phyloP scores from a whole-genome alignment of 495 filamentous ascomycete genomes.

The Aspergillus sparsus region DNA sequence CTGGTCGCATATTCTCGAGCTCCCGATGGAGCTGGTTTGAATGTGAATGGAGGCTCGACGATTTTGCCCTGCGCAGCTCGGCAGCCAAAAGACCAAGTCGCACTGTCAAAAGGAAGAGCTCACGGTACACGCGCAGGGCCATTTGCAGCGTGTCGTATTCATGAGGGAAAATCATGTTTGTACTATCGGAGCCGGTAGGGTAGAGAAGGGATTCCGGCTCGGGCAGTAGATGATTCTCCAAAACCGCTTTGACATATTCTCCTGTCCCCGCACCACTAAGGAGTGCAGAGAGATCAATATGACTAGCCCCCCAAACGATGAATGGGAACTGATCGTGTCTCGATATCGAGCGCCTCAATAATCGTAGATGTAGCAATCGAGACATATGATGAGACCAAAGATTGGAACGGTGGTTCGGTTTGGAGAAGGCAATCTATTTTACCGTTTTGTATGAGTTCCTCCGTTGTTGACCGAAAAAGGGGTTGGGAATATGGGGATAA shows the following conservation, averaged over 20 bases:
- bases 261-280: constrained; percentile 55
- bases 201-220: constrained; percentile 37
- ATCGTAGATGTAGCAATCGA: constrained; percentile 53
- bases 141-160: constrained; percentile 41
- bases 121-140: constrained; percentile 47
- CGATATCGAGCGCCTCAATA: constrained; percentile 46
- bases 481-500: background rate
- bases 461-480: background rate
- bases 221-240: constrained; percentile 53
- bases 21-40: constrained; percentile 27
- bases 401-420: constrained; percentile 43
- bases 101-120: constrained; percentile 44
- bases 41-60: constrained; percentile 17
- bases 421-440: constrained; percentile 48
- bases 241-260: constrained; percentile 49
- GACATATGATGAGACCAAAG: constrained; percentile 59
- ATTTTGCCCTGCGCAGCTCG: constrained; percentile 37
- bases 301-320: constrained; percentile 57
- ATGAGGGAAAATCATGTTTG: constrained; percentile 37
- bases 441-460: background rate
- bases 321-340: constrained; percentile 52
- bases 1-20: constrained; percentile 37
- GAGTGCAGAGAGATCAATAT: constrained; percentile 58
- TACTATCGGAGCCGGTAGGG: constrained; percentile 28
- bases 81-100: constrained; percentile 44